These are phyloP conservation scores for Fusarium xyrophilum DNA, from an alignment of 2,329 filamentous ascomycete genomes.

Conservation along the genomic window DNA sequence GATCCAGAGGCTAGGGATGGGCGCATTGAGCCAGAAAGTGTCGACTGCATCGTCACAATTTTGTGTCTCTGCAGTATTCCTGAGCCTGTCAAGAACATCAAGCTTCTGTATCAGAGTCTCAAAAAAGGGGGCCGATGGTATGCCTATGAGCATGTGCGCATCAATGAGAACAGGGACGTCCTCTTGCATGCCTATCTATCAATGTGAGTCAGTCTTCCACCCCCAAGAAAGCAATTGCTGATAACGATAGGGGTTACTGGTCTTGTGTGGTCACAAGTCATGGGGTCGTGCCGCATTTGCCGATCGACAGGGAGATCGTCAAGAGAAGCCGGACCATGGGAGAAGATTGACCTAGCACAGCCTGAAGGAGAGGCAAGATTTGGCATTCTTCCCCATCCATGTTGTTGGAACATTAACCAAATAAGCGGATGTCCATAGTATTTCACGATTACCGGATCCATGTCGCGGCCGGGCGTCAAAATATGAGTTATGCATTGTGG, in stretches of 20 bases:
- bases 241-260: constrained; percentile 54
- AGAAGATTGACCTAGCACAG: constrained; percentile 55
- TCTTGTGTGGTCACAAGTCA: constrained; percentile 58
- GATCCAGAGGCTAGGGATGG: constrained; percentile 52
- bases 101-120: constrained; percentile 62
- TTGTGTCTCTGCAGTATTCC: constrained; percentile 71
- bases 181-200: constrained; percentile 58
- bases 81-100: constrained; percentile 62
- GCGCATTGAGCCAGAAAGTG: constrained; percentile 57
- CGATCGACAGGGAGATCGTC: constrained; percentile 57
- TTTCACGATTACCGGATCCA: neutral
- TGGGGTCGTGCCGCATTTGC: constrained; percentile 61
- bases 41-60: constrained; percentile 67
- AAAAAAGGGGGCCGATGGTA: constrained; percentile 70
- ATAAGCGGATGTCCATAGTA: constrained; percentile 37
- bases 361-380: constrained; percentile 53
- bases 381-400: constrained; percentile 56
- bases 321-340: constrained; percentile 59
- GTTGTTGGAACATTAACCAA: constrained; percentile 62
- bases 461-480: neutral
- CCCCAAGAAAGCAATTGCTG: neutral
- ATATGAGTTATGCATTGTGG: constrained; percentile 15
- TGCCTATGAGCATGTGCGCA: constrained; percentile 66
- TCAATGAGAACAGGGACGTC: constrained; percentile 47
- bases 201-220: constrained; percentile 52